phyloP scores from a whole-genome alignment of 805 yeast species.

The Wickerhamiella lipophila region DNA sequence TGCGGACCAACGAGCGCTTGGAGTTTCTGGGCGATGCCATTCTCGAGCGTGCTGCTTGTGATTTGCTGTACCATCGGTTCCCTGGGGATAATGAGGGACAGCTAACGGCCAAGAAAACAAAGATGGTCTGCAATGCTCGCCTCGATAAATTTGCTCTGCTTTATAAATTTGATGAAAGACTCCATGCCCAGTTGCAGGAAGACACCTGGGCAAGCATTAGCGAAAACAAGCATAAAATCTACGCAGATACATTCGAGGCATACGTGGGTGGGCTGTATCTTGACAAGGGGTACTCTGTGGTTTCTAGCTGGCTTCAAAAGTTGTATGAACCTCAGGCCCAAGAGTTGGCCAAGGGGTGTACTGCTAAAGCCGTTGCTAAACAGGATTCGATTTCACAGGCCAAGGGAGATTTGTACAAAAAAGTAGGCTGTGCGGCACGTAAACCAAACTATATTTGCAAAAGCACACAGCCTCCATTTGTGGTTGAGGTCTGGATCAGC shows the following conservation, averaged over 20 bases:
- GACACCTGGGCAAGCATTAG: conserved; percentile 14
- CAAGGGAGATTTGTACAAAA: conserved; percentile 5
- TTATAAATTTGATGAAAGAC: conserved; percentile 45
- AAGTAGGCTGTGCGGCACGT: conserved; percentile 4
- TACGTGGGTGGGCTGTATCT: conserved; percentile 67
- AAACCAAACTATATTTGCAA: background rate
- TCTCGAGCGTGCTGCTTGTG: conserved; percentile 57
- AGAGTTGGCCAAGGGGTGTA: conserved; percentile 27
- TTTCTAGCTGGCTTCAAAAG: conserved; percentile 26
- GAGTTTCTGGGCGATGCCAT: conserved; percentile 89
- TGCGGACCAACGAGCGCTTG: conserved; percentile 25
- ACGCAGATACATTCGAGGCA: conserved; percentile 89
- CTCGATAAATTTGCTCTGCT: conserved; percentile 55
- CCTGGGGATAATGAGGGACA: conserved; percentile 73
- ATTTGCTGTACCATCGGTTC: conserved; percentile 49
- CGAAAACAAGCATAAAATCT: conserved; percentile 47
- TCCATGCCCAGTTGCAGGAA: conserved; percentile 1
- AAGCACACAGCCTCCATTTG: background rate
- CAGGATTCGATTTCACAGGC: background rate
- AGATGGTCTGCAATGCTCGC: conserved; percentile 58
- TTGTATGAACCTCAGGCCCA: conserved; percentile 28
- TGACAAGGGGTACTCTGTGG: conserved; percentile 22
- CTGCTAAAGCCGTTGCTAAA: background rate
- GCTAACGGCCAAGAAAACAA: conserved; percentile 55
- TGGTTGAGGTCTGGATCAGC: background rate